A percentile compares a stretch with the other conserved stretches of the same genome.
Conservation (phyloP, 768 basidiomycete genomes). For the Auriculariales sp. region DNA sequence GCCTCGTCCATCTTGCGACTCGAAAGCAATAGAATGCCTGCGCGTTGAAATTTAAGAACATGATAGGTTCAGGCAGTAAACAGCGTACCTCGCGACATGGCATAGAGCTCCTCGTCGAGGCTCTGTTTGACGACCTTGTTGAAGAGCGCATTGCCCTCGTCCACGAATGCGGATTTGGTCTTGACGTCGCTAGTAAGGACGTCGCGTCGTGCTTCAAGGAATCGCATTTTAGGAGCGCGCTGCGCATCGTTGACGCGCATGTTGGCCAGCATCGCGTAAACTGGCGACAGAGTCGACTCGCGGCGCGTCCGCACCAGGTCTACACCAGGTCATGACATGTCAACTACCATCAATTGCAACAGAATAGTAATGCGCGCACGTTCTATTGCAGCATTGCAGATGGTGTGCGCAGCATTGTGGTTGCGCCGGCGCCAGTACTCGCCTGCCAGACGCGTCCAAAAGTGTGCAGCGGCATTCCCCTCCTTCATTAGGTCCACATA, state of each 20-base stretch:
- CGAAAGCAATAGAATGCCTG: conserved; percentile 74
- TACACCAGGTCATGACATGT: conserved; percentile 14
- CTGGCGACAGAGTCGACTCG: conserved; percentile 38
- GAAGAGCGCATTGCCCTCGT: conserved; percentile 52
- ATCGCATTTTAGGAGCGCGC: conserved; percentile 66
- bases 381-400: conserved; percentile 39
- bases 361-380: conserved; percentile 24
- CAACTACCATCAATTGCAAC: neutral
- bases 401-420: conserved; percentile 61
- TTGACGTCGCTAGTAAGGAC: conserved; percentile 42
- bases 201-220: conserved; percentile 56
- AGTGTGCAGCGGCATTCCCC: conserved; percentile 53
- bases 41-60: conserved; percentile 1
- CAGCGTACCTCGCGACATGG: conserved; percentile 47
- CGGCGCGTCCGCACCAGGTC: conserved; percentile 38
- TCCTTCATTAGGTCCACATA: conserved; percentile 59
- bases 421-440: conserved; percentile 80
- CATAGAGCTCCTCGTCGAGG: conserved; percentile 44
- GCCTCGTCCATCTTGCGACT: conserved; percentile 74
- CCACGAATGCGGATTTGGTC: conserved; percentile 52
- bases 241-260: conserved; percentile 68
- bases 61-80: conserved; percentile 2
- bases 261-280: conserved; percentile 75
- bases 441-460: conserved; percentile 72
- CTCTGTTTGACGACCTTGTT: conserved; percentile 42